Base-by-base conservation (phyloP, 257 asterid species). In the Knoxia roxburghii region DNA sequence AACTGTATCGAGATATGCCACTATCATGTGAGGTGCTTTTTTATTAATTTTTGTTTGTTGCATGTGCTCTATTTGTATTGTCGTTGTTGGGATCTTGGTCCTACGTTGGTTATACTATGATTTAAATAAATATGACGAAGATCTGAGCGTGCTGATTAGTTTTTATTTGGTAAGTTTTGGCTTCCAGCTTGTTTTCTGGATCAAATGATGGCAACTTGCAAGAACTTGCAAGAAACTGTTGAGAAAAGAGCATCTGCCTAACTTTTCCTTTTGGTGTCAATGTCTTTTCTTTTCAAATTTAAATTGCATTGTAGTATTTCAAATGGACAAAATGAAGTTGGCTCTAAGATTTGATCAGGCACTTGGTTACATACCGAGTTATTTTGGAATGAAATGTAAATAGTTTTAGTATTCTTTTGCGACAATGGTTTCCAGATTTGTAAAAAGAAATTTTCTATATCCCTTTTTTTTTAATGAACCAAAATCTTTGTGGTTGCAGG, bases 401-500 rank as follows among this genome's bases (percentile, higher is more conserved):
- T 11, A 24, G 12, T 17, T 1, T 7, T 29, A 23, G 30, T 17
- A 5, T 66, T n/a, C 50, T 50, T 32, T 24, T 35, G 37, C 21
- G n/a, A 49, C 21, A 33, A 17, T 11, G 0, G n/a, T 7, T 35
- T 33, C 7, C 23, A 39, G 21, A n/a, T 24, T 45, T 33, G 65
- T 58, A 51, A 48, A 14, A 52, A 23, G 50, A 2, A 48, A 33
- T n/a, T 4, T 45, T 18, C n/a, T 20, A 20, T 7, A 49, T 49
- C 59, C 46, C 1, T 13, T 37, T 54, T 27, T 4, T 29, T 32
- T n/a, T 30, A 18, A 45, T 45, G 14, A 59, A 53, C 27, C 32
- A 61, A 32, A 14, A 65, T 33, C 33, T 62, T 54, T 74, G 41
- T 48, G 65, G 48, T 20, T 75, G 60, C 41, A 78, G 86, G 86